Evolutionary conservation across 257 asterid species (phyloP), one percentile per base, ranked within the genome.

Genomic region (Leonotis leonurus): DNA sequence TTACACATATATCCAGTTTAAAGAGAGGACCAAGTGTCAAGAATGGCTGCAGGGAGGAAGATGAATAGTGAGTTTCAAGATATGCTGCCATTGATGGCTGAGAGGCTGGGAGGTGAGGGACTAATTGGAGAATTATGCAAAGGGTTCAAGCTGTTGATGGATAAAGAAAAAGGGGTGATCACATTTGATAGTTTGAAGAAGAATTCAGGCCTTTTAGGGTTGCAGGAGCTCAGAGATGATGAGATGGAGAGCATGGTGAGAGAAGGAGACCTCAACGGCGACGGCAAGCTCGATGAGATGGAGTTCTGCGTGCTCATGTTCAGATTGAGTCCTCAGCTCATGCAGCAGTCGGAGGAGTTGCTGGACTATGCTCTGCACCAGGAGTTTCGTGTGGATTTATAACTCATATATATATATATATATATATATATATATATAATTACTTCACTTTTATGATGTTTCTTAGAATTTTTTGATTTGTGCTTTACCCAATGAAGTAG

Each of bases 251-350:
- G 90, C 20, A 89, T 89, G 94, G 8, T 86, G 16, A 73, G 29
- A 17, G 96, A 86, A 73, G 96, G 95, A 0, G 92, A 88, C 60
- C 63, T 78, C 9, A 44, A 88, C 46, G 84, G 93, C 8, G 96
- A 88, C 43, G 93, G 86, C 0, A 86, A 75, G 0, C 79, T 88
- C 18, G 75, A 88, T 64, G 80, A 80, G 81, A 88, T 81, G 95
- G 96, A 88, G 62, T 88, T 88, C 56, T 88, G 96, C 27, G 93
- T 86, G 24, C 83, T 89, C 6, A 89, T 89, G 96, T 89, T 86
- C 65, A 84, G 94, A 78, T 80, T 81, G 48, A 86, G 95, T 73
- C 96, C 96, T 2, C 82, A 89, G 17, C 57, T 89, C 68, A 86
- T 86, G 95, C 73, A 74, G 24, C 83, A 76, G 44, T 88, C 90